A percentile compares a stretch with the other conserved stretches of the same genome.
These are phyloP conservation scores for Ogataea pilisensis DNA, from an alignment of 805 yeast species.

Conservation along the genomic window DNA sequence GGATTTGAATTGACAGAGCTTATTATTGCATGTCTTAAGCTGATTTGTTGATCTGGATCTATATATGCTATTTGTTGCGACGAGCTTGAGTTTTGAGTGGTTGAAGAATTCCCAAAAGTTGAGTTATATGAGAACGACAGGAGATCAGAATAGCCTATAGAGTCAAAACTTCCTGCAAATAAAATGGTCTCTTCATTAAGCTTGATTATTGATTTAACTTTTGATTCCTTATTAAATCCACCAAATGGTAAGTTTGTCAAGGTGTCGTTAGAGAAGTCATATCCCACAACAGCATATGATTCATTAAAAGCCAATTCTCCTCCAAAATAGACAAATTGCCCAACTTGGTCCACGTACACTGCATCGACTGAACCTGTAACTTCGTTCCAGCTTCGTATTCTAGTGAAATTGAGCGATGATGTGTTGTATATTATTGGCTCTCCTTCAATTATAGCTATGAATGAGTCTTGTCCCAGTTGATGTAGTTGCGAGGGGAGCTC, in stretches of 20 bases:
- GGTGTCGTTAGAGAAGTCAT: conserved; percentile 43
- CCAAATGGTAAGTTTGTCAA: conserved; percentile 58
- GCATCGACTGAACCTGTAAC: conserved; percentile 40
- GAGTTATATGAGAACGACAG: conserved; percentile 30
- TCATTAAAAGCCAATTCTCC: conserved; percentile 59
- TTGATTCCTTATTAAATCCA: conserved; percentile 65
- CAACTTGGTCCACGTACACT: conserved; percentile 43
- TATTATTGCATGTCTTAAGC: conserved; percentile 53
- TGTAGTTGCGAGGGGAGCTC: conserved; percentile 12
- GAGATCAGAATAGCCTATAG: conserved; percentile 50
- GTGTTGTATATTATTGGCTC: conserved; percentile 21
- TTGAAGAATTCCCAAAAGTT: conserved; percentile 22
- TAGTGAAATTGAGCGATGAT: neutral
- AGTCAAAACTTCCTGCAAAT: conserved; percentile 74
- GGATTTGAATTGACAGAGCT: conserved; percentile 40
- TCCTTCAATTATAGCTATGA: conserved; percentile 24
- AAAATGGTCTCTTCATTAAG: conserved; percentile 49
- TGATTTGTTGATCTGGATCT: conserved; percentile 58
- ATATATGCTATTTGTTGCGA: conserved; percentile 26
- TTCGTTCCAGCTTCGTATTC: conserved; percentile 22
- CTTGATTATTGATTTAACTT: conserved; percentile 58
- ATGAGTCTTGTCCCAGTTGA: conserved; percentile 11
- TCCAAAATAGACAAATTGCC: conserved; percentile 64
- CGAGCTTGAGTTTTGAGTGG: conserved; percentile 27
- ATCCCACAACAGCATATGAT: conserved; percentile 59